Evolutionary conservation across 306 rosid species (phyloP), one percentile per base, ranked within the genome.

Genomic region (Malus orientalis): DNA sequence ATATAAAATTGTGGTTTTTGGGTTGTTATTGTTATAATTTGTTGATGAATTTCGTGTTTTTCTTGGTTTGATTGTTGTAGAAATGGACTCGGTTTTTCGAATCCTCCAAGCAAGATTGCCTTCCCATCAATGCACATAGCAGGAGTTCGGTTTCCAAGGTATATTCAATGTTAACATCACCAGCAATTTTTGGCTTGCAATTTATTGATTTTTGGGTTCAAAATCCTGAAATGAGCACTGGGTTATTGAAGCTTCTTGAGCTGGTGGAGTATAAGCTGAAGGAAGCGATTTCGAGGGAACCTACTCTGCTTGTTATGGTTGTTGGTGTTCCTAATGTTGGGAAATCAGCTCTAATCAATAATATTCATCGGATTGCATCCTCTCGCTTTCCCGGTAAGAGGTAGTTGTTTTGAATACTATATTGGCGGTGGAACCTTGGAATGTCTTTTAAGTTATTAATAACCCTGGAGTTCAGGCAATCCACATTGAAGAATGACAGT

Each of bases 281-380:
- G 87, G 98, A 93, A 85, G 90, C 59, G 51, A 91, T 93, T 79
- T 81, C 71, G 1, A 90, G 79, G 85, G 98, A 93, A 58, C 94
- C 98, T 53, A 93, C 97, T 14, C 88, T 93, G 44, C 97, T 93
- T 80, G 97, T 93, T 51, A 88, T 93, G 98, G 98, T 91, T 71
- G 87, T 88, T 81, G 98, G 98, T 57, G 98, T 90, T 86, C 98
- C 98, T 16, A 93, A 93, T 78, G 96, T 93, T 76, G 94, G 98
- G 16, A 93, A 93, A 62, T 93, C 98, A 20, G 93, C 93, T 69
- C 79, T 93, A 68, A 93, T 93, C 80, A 93, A 91, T 75, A 89
- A 92, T 4, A 90, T 93, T 77, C 94, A 93, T 87, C 98, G 84
- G 76, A 87, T 88, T 80, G 97, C 97, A 0, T 75, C 84, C 4